Base-by-base conservation (phyloP, 2,329 filamentous ascomycete genomes). In the Epichloe sp. region DNA sequence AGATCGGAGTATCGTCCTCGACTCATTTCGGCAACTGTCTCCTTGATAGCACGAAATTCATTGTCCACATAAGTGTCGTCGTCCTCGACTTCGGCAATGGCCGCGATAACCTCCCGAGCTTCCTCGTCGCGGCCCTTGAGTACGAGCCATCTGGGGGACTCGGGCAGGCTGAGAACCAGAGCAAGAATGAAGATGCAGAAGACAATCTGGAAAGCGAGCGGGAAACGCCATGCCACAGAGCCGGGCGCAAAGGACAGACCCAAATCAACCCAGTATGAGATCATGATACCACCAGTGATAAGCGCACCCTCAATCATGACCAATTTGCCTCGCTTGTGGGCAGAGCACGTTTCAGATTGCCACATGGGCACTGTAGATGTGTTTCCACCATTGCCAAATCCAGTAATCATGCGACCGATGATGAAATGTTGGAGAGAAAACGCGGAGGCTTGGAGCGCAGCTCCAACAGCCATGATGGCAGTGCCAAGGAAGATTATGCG, bases 21-120 rank as follows among this genome's bases (percentile, higher is more conserved):
- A 34, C 80, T 82, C 49, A 73, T 70, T 61, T 89, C 84, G n/a
- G 80, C 67, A n/a, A 86, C 82, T 1, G 85, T 79, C 49, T 82
- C 77, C 56, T 77, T 77, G 60, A 84, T 84, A 53, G 80, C 75
- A 44, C 70, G 68, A 61, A 77, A 80, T 59, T 83, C 79, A 14
- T 68, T 65, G 15, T 78, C 64, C 44, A 85, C 76, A 61, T 72
- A 80, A 2, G 77, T 75, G n/a, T 78, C 75, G 47, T 78, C 74
- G 3, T 62, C 59, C 6, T 77, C 76, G 46, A 78, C 65, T 55
- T 71, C 74, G 48, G 80, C 77, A 17, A 85, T 67, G 47, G 73
- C 77, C 17, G 67, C 65, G 21, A 79, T 71, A 15, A 76, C 70
- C 1, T 64, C 62, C 49, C 68, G 64, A 11, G 71, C 75, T 55